Percentiles rank a stretch among this genome's conserved stretches.
Conservation (phyloP, 306 rosid species). For the Acacia crassicarpa region DNA sequence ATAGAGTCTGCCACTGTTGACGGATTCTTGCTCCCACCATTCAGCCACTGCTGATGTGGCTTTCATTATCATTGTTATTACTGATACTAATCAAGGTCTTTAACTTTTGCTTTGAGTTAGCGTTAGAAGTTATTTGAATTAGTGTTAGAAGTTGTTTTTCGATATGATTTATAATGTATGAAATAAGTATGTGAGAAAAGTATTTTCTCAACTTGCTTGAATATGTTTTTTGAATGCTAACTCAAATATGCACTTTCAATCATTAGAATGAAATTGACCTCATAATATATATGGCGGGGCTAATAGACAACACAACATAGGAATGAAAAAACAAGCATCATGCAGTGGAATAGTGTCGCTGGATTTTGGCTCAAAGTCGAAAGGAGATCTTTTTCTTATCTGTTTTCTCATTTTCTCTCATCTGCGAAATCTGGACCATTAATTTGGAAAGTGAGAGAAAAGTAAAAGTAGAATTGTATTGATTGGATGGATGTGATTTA, state of each 20-base stretch:
- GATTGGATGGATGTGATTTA: too few species aligned
- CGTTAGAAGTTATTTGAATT: fast-evolving
- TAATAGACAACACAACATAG: not conserved
- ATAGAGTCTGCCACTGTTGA: too few species aligned
- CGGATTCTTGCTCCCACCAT: not conserved
- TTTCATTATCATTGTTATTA: not conserved
- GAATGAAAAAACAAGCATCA: not conserved
- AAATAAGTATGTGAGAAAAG: too few species aligned
- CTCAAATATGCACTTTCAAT: too few species aligned
- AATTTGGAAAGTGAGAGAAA: too few species aligned
- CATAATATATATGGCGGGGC: not conserved
- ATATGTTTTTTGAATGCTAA: fast-evolving
- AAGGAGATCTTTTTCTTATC: too few species aligned
- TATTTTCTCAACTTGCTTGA: fast-evolving
- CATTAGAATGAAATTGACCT: not conserved
- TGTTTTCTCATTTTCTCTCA: too few species aligned
- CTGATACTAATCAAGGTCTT: not conserved
- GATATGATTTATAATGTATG: too few species aligned
- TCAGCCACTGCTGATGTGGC: not conserved
- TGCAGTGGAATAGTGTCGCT: not conserved
- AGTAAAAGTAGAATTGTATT: too few species aligned
- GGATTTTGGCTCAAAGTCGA: too few species aligned
- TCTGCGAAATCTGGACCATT: too few species aligned
- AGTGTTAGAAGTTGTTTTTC: fast-evolving
- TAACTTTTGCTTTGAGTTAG: too few species aligned